These are phyloP conservation scores for Carallia pectinifolia DNA, from an alignment of 345 rosid species.

Conservation along the genomic window DNA sequence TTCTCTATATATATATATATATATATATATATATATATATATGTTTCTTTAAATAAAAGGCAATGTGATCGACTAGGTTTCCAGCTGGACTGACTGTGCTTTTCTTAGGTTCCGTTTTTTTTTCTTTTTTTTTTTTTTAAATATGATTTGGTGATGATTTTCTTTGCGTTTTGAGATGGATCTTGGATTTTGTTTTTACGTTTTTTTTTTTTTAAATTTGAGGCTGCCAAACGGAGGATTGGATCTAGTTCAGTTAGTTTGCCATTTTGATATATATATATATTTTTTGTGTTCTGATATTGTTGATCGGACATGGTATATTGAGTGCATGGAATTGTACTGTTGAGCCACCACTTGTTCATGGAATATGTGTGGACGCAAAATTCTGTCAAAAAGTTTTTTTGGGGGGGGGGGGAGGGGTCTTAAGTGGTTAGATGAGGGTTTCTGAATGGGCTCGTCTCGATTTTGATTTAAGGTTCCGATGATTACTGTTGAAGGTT, in stretches of 20 bases:
- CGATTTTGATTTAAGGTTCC: not conserved
- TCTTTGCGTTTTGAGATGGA: too few species aligned
- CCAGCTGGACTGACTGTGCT: too few species aligned
- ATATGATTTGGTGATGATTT: too few species aligned
- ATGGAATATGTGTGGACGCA: not conserved
- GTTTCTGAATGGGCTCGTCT: not conserved
- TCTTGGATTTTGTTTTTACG: too few species aligned
- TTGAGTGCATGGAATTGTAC: not conserved
- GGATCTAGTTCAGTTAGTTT: slow-evolving; percentile 2
- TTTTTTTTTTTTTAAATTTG: too few species aligned
- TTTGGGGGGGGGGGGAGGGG: not conserved
- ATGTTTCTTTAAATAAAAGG: too few species aligned
- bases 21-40: too few species aligned
- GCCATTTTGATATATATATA: not conserved
- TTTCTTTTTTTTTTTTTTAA: too few species aligned
- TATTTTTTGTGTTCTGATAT: not conserved
- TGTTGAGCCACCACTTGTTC: not conserved
- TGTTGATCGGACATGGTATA: not conserved
- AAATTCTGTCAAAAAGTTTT: not conserved
- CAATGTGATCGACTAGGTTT: too few species aligned
- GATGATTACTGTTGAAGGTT: too few species aligned
- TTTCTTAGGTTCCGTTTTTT: too few species aligned
- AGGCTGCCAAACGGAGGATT: not conserved
- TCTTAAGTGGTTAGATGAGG: not conserved
- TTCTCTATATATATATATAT: too few species aligned